These are phyloP conservation scores for Lyophyllum decastes DNA, from an alignment of 768 basidiomycete species.

Conservation along the genomic window DNA sequence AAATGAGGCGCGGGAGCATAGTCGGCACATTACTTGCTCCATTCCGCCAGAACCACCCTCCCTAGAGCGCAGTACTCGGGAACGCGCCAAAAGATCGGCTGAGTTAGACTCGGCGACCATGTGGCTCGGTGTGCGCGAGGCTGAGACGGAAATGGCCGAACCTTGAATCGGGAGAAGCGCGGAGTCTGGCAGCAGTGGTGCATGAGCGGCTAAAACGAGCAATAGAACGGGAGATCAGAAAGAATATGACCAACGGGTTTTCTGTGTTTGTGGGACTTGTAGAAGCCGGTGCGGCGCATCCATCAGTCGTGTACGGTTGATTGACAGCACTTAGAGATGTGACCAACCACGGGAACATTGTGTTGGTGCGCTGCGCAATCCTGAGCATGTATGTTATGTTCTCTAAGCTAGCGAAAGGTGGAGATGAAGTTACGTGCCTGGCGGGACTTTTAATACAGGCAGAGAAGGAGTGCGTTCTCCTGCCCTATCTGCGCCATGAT, in stretches of 20 bases:
- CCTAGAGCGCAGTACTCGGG: background rate
- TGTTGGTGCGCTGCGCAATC: background rate
- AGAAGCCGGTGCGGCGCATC: background rate
- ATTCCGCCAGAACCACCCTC: background rate
- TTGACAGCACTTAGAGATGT: background rate
- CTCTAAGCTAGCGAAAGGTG: background rate
- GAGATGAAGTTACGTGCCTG: constrained; percentile 1
- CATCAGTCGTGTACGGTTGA: background rate
- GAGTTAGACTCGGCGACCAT: constrained; percentile 5
- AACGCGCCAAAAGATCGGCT: background rate
- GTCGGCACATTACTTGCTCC: background rate
- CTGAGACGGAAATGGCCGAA: background rate
- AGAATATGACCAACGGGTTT: background rate
- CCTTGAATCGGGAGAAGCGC: background rate
- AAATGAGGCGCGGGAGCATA: background rate
- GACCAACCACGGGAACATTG: background rate
- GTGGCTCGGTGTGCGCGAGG: constrained; percentile 2
- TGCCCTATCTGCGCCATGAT: background rate
- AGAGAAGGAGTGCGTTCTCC: background rate
- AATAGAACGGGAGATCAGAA: constrained; percentile 5
- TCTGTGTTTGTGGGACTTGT: background rate
- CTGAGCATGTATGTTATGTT: background rate
- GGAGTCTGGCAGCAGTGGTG: background rate
- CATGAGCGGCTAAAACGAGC: background rate
- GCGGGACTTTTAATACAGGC: background rate